Evolutionary conservation across 805 yeast species (phyloP).

Genomic region (Nakazawaea sp.): DNA sequence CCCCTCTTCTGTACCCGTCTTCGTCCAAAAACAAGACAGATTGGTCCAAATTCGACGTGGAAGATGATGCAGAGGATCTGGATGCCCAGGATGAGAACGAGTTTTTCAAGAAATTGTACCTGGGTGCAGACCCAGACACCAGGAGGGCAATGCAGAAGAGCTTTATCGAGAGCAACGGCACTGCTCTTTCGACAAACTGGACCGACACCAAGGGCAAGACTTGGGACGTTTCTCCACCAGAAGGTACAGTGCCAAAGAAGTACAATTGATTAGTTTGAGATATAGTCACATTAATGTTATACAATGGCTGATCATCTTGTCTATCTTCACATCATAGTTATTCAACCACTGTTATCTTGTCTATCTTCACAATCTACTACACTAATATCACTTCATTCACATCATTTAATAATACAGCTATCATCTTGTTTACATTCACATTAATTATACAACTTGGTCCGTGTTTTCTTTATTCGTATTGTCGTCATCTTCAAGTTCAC

Average conservation of each 20-base stretch:
- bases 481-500: slow-evolving; percentile 3
- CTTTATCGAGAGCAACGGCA: slow-evolving; percentile 88
- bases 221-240: slow-evolving; percentile 69
- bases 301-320: no score
- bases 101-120: slow-evolving; percentile 71
- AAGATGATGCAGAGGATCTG: slow-evolving; percentile 35
- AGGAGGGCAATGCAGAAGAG: slow-evolving; percentile 96
- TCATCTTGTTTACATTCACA: no score
- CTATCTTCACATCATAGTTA: no score
- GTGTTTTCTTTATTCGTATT: slow-evolving; percentile 2
- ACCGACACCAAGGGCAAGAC: slow-evolving; percentile 62
- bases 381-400: no score
- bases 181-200: slow-evolving; percentile 93
- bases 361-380: no score
- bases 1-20: slow-evolving; percentile 42
- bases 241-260: slow-evolving; percentile 55
- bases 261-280: slow-evolving; percentile 20
- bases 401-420: no score
- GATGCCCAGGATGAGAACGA: slow-evolving; percentile 46
- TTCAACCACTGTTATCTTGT: no score
- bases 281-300: neutral
- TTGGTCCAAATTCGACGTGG: slow-evolving; percentile 52
- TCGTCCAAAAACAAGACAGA: slow-evolving; percentile 57
- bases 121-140: slow-evolving; percentile 81
- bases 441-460: no score